Conservation (phyloP, 768 basidiomycete genomes). For the Phaffia australis region DNA sequence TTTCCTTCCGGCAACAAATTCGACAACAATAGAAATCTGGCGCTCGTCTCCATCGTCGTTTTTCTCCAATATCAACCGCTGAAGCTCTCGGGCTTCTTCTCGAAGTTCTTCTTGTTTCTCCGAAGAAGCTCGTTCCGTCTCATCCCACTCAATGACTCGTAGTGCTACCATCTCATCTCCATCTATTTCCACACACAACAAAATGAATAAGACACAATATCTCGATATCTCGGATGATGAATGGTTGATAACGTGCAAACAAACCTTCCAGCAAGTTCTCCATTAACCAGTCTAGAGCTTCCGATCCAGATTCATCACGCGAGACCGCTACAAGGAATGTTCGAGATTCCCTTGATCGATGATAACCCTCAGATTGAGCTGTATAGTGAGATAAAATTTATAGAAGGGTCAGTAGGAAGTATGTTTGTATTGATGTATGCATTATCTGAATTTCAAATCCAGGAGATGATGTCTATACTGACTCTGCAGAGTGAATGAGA, state of each 20-base stretch:
- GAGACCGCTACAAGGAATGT: conserved; percentile 84
- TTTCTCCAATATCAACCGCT: conserved; percentile 68
- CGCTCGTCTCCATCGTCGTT: conserved; percentile 60
- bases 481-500: conserved; percentile 25
- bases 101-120: conserved; percentile 41
- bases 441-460: neutral
- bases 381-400: neutral
- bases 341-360: conserved; percentile 61
- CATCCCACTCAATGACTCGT: conserved; percentile 78
- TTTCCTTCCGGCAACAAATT: conserved; percentile 84
- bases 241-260: too few species aligned
- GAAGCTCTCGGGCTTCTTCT: conserved; percentile 74
- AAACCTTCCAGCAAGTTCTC: conserved; percentile 52
- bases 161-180: conserved; percentile 90
- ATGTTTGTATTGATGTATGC: neutral
- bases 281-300: conserved; percentile 88
- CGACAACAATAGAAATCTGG: conserved; percentile 78
- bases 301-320: conserved; percentile 71
- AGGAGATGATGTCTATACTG: neutral
- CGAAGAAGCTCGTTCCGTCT: conserved; percentile 40
- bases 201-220: too few species aligned
- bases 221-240: too few species aligned
- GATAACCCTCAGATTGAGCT: conserved; percentile 55
- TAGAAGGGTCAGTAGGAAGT: neutral
- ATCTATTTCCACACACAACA: conserved; percentile 24